Base-by-base conservation (phyloP, 495 filamentous ascomycete genomes). In the Aspergillus sclerotioniger region DNA sequence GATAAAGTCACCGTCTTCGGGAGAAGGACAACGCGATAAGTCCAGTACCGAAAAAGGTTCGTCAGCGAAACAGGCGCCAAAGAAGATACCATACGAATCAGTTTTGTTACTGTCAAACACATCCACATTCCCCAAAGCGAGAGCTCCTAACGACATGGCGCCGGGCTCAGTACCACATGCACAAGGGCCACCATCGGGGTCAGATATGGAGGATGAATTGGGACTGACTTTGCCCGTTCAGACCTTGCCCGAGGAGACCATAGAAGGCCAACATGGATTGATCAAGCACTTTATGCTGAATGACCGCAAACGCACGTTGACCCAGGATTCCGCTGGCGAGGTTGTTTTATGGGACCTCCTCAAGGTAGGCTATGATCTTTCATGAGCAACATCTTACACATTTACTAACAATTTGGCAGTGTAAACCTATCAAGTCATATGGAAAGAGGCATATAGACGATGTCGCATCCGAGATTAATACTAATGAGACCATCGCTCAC, bases 331-430 rank as follows among this genome's bases (percentile, higher is more conserved):
- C 8, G 91, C 92, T 13, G 95, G 94, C 16, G 94, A 98, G 68
- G 92, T 98, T n/a, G 76, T 95, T 43, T 72, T 98, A 62, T 98
- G 94, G 94, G 95, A 98, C 78, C 73, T 98, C 28, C 76, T 98
- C 25, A 83, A 87, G 77, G 90, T 92, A 76, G 57, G 66, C 61
- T 15, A 8, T 10, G 37, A 13, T 44, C 7, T 3, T 12, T 13
- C 19, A 31, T 43, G 28, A 29, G 9, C 12, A 8, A 48, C 20
- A 46, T 10, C 25, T 10, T 7, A 16, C 16, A 16, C 31, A 25
- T 29, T 46, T 49, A 19, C 54, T 66, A 29, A 67, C 60, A 54
- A 59, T 17, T 15, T 16, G 51, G 32, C 55, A 95, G 88, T 98
- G 95, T 71, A 75, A 87, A 59, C 90, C 90, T 0, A 83, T 97